phyloP scores from a whole-genome alignment of 164 flowering plant genomes.

The Berberis thunbergii region DNA sequence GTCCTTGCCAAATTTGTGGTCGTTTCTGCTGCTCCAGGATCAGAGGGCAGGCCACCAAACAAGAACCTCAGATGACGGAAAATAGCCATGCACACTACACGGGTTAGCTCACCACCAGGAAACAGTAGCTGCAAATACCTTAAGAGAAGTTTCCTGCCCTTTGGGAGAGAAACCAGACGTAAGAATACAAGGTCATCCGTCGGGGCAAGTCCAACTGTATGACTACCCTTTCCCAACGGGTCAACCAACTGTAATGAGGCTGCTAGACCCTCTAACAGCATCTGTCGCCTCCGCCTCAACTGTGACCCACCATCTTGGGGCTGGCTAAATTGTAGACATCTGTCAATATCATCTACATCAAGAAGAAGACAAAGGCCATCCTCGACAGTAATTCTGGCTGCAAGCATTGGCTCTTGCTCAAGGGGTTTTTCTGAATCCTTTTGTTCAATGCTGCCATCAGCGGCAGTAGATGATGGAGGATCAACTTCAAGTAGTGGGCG shows the following conservation, averaged over 20 bases:
- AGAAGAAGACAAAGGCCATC: conserved; percentile 80
- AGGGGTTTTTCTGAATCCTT: conserved; percentile 60
- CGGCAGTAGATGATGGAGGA: conserved; percentile 31
- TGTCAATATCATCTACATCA: conserved; percentile 88
- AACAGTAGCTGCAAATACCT: conserved; percentile 65
- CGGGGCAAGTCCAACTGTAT: conserved; percentile 33
- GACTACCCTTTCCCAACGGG: conserved; percentile 61
- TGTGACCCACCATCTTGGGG: conserved; percentile 79
- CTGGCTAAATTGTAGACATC: conserved; percentile 62
- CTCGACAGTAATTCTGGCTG: conserved; percentile 80
- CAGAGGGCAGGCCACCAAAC: conserved; percentile 67
- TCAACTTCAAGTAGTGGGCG: conserved; percentile 88
- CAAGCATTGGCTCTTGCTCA: conserved; percentile 95
- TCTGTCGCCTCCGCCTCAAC: conserved; percentile 58
- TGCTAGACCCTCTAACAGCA: conserved; percentile 75
- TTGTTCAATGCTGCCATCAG: conserved; percentile 41
- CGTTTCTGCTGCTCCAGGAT: conserved; percentile 48
- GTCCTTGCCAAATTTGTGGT: conserved; percentile 44
- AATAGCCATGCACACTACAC: conserved; percentile 87
- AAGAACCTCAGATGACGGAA: conserved; percentile 86
- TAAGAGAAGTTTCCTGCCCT: conserved; percentile 71
- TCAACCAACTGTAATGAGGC: conserved; percentile 86
- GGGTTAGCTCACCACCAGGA: conserved; percentile 66
- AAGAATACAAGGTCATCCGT: conserved; percentile 80
- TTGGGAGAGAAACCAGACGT: conserved; percentile 76